Base-by-base conservation (phyloP, 148 eudicot genomes). In the Hydrangea macrophylla region DNA sequence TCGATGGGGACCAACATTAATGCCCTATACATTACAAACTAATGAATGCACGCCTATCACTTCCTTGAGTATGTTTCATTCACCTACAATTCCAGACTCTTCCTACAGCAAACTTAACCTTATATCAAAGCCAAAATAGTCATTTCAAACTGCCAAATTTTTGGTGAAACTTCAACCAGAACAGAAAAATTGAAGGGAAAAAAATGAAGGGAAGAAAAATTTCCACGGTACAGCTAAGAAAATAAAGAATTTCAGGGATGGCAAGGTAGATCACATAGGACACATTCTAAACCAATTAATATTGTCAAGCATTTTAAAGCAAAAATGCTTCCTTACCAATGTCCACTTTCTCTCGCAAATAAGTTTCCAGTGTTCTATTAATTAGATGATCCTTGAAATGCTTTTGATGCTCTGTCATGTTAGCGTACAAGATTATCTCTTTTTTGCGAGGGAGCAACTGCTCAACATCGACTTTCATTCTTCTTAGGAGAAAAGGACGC, bases 401-500 rank as follows among this genome's bases (percentile, higher is more conserved):
- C 71, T 75, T 87, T 72, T 95, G 99, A 79, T 95, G 82, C 51
- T 84, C 93, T 36, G 99, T 95, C 90, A 91, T 58, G 44, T 78
- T 89, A 55, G 94, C 97, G 83, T 91, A 95, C 60, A 95, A 77
- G 36, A 95, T 85, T 64, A 89, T 95, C 80, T 95, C 99, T 69
- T 95, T 95, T 75, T 95, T 95, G 35, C 92, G 81, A 6, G 99
- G 99, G 58, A 95, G 97, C 75, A 77, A 67, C 36, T 54, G 81
- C 74, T 95, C 99, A 50, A 95, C 99, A 73, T 95, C 99, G 69
- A 76, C 62, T 76, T 91, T 95, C 96, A 91, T 70, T 80, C 99
- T 85, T 53, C 99, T 83, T 20, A 95, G 91, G 39, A 95, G 87
- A 76, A 95, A 95, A 15, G 99, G 99, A 26, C 97, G 93, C 81